Evolutionary conservation across 2,329 filamentous ascomycete genomes (phyloP).

Genomic region (Cytospora schulzeri): DNA sequence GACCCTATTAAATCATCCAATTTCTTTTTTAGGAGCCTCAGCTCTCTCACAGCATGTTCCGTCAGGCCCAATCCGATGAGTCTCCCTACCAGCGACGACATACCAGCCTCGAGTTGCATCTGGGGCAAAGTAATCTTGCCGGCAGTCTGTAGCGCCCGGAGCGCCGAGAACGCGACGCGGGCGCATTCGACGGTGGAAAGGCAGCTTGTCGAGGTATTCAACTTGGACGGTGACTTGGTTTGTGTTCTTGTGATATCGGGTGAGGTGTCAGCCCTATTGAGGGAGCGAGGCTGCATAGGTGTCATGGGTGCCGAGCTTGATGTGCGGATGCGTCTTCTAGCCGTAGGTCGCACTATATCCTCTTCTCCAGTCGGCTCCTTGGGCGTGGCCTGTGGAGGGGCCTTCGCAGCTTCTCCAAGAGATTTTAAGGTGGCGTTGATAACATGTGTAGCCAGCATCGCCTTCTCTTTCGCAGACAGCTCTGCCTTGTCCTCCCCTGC

Average conservation of each 20-base stretch:
- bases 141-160: slow-evolving; percentile 60
- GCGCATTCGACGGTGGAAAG: slow-evolving; percentile 69
- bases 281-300: slow-evolving; percentile 61
- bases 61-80: slow-evolving; percentile 66
- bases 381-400: slow-evolving; percentile 36
- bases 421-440: slow-evolving; percentile 72
- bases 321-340: slow-evolving; percentile 50
- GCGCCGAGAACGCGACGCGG: slow-evolving; percentile 65
- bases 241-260: slow-evolving; percentile 44
- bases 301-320: slow-evolving; percentile 62
- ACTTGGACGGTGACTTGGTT: slow-evolving; percentile 33
- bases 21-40: slow-evolving; percentile 65
- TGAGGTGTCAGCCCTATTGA: slow-evolving; percentile 62
- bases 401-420: slow-evolving; percentile 67
- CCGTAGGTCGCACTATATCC: slow-evolving; percentile 41
- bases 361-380: slow-evolving; percentile 41
- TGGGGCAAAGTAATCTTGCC: slow-evolving; percentile 58
- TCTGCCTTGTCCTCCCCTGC: slow-evolving; percentile 42
- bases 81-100: slow-evolving; percentile 69
- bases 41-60: slow-evolving; percentile 69
- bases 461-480: slow-evolving; percentile 61
- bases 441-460: slow-evolving; percentile 70
- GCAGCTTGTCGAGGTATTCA: slow-evolving; percentile 45
- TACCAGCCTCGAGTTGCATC: slow-evolving; percentile 72
- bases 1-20: slow-evolving; percentile 47